phyloP scores from a whole-genome alignment of 192 early-diverging fungal species.

The Backusella liffmaniae region DNA sequence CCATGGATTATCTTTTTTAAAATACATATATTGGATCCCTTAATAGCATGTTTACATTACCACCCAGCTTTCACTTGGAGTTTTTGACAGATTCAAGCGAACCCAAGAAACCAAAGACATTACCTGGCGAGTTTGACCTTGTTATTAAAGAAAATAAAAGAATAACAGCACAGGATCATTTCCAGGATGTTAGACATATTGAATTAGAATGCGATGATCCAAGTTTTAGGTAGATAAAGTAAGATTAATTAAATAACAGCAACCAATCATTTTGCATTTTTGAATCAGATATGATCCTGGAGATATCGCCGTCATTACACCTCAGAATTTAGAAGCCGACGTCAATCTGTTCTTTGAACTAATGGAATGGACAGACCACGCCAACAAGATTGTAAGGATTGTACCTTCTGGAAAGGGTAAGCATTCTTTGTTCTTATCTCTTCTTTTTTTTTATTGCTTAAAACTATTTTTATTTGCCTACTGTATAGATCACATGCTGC shows the following conservation, averaged over 20 bases:
- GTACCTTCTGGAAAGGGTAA: slow-evolving; percentile 27
- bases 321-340: slow-evolving; percentile 68
- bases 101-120: neutral
- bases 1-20: neutral
- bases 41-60: slow-evolving; percentile 10
- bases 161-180: slow-evolving; percentile 76
- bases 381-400: slow-evolving; percentile 60
- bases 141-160: slow-evolving; percentile 58
- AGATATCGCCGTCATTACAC: slow-evolving; percentile 76
- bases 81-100: slow-evolving; percentile 37
- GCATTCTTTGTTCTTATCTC: no score
- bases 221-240: slow-evolving; percentile 8
- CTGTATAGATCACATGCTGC: slow-evolving; percentile 44
- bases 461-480: neutral
- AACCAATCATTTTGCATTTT: neutral
- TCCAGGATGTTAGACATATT: slow-evolving; percentile 92
- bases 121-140: slow-evolving; percentile 32
- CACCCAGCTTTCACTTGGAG: slow-evolving; percentile 44
- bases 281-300: slow-evolving; percentile 66
- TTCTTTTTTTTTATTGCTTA: neutral
- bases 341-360: slow-evolving; percentile 67
- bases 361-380: slow-evolving; percentile 66
- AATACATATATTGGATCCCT: neutral
- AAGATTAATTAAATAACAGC: neutral
- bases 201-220: slow-evolving; percentile 49